phyloP scores from a whole-genome alignment of 2,329 filamentous ascomycete genomes.

The Fusarium euwallaceae region DNA sequence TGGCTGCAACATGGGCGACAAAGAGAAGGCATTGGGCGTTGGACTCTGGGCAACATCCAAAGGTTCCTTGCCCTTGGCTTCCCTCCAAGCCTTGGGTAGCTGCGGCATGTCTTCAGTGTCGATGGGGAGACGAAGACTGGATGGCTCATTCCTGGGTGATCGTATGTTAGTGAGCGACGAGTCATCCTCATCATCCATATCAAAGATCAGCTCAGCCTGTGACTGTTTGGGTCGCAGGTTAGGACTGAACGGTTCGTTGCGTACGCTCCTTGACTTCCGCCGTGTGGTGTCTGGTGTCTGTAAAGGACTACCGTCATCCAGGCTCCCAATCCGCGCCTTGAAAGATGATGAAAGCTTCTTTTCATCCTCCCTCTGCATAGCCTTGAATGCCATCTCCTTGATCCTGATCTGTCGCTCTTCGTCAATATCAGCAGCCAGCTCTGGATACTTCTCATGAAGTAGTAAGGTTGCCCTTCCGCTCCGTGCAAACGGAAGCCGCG shows the following conservation, averaged over 20 bases:
- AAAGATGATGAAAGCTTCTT: conserved; percentile 71
- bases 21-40: conserved; percentile 28
- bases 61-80: conserved; percentile 45
- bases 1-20: conserved; percentile 35
- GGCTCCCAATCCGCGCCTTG: conserved; percentile 70
- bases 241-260: conserved; percentile 74
- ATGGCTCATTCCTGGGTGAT: conserved; percentile 39
- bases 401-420: conserved; percentile 78
- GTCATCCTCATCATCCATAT: conserved; percentile 86
- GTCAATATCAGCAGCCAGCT: conserved; percentile 73
- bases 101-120: conserved; percentile 48
- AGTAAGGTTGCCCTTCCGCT: conserved; percentile 78
- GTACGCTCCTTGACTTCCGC: conserved; percentile 60
- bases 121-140: conserved; percentile 36
- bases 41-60: conserved; percentile 28
- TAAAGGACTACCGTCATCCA: conserved; percentile 70
- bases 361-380: conserved; percentile 74
- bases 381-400: conserved; percentile 80
- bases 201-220: conserved; percentile 85
- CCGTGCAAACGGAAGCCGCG: conserved; percentile 80
- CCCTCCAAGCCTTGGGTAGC: conserved; percentile 50
- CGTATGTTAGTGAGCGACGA: conserved; percentile 48
- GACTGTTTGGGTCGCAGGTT: conserved; percentile 77
- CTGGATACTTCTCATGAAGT: conserved; percentile 74
- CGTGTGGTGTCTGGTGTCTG: conserved; percentile 61